Evolutionary conservation across 805 yeast genomes (phyloP), one percentile per base, ranked within the genome.

Genomic region (Saccharomycopsis sp.): DNA sequence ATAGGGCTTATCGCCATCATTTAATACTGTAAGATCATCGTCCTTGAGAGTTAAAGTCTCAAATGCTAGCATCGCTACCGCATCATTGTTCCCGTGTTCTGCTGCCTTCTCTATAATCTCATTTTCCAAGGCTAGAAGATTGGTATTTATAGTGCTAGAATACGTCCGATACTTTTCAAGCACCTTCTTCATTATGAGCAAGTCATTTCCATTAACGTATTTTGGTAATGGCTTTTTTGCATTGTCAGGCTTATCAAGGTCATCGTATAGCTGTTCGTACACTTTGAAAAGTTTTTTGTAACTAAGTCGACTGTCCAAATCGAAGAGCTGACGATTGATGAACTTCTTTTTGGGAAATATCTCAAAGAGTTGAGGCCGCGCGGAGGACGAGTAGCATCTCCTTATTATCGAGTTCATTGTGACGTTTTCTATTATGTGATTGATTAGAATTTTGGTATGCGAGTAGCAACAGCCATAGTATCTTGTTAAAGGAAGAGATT

Each of bases 41-140:
- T 68, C 66, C 8, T 66, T 66, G 47, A 71, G 73, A 12, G 73
- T 71, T 29, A 88, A 70, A 1, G 88, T 82, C 53, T 84, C 83
- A 63, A 84, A 89, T 2, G 92, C 82, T 20, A 91, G 68, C 12
- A 88, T 73, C 0, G 92, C 75, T 21, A 91, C 80, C 0, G 97
- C 97, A 69, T 90, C 89, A 62, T 83, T 80, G 64, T 87, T 82
- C 0, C 97, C 97, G 65, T 82, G 65, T 65, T 88, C 95, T 0
- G 96, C 96, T 14, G 96, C 89, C 54, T 78, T 79, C 60, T 90
- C 95, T n/a, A 91, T 78, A 20, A 91, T 69, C 62, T 81, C 84
- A 62, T 83, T 81, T 66, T 91, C 97, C 40, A 89, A 71, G 14
- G 73, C 79, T 3, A 86, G 72, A 20, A 86, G 71, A 60, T 82